Evolutionary conservation across 768 basidiomycete species (phyloP), one percentile per base, ranked within the genome.

Genomic region (Coprinopsis sp.): DNA sequence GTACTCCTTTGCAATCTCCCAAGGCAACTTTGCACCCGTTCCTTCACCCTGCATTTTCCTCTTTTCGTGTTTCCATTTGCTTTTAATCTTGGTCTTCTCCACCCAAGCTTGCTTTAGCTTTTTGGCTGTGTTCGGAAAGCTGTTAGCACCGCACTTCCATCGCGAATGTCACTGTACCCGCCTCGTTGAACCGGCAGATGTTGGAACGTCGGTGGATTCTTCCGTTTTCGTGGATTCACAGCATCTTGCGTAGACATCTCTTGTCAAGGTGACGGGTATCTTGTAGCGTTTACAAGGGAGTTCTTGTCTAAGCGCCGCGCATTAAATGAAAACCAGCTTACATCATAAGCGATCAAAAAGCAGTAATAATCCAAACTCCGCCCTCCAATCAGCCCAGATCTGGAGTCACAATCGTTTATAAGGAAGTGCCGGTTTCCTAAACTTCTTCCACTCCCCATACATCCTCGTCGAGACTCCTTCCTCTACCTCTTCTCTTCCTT

Each of bases 21-120:
- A 47, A 46, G 52, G 57, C 24, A 52, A 45, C 24, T 34, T 39
- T 19, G 52, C 39, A 22, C 46, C 46, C 28, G 66, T 42, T 21
- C 51, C 44, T 14, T 70, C 66, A 46, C 31, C 48, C n/a, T 43
- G 31, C 6, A 49, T 11, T 21, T 68, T 73, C 49, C 74, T 74
- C 67, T 84, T 87, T 67, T 87, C 72, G 28, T 78, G 71, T 57
- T 77, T 84, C 86, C 89, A 91, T 68, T 84, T 77, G 54, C 76
- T 79, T 58, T 84, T 87, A 46, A 90, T 77, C 66, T 90, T 91
- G 49, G 76, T 76, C 50, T 75, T 81, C 46, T 85, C 74, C 8
- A 94, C 76, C 81, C 92, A 93, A 48, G 79, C 74, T 59, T 79
- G 76, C 65, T 91, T 94, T 48, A 94, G 70, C 55, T 81, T 83